Evolutionary conservation across 352 stramenopile species (phyloP).

Genomic region (Bremia lactucae): DNA sequence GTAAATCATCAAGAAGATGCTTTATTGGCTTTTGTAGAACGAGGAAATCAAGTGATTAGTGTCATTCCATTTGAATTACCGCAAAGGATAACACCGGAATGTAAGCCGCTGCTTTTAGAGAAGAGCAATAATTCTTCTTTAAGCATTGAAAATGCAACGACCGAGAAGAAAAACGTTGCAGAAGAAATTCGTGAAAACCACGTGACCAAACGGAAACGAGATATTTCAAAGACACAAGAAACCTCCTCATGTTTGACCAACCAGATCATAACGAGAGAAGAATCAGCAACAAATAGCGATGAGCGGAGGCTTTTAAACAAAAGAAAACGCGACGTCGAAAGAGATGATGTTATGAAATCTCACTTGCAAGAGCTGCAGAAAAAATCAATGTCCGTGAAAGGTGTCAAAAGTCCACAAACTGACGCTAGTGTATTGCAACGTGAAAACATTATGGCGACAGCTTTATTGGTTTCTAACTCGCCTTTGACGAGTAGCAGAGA

Average conservation of each 20-base stretch:
- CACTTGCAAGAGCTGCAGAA: no score
- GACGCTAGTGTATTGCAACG: background rate
- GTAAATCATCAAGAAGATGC: conserved; percentile 10
- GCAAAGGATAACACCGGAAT: background rate
- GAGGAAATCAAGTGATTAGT: conserved; percentile 21
- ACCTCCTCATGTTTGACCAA: no score
- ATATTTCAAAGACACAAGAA: no score
- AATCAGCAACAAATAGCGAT: no score
- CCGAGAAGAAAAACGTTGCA: background rate
- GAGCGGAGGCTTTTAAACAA: background rate
- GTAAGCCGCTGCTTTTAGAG: background rate
- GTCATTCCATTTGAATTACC: conserved; percentile 28
- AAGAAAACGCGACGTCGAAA: no score
- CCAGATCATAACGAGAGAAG: no score
- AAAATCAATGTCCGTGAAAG: background rate
- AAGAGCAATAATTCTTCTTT: background rate
- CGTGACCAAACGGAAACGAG: no score
- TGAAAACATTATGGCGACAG: background rate
- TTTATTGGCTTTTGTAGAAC: conserved; percentile 19
- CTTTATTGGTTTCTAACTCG: background rate
- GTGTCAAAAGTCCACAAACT: background rate
- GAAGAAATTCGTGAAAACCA: no score
- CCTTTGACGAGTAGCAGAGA: background rate
- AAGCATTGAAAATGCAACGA: background rate
- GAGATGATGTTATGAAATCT: no score